phyloP scores from a whole-genome alignment of 768 basidiomycete genomes.

The Russula olivacea region DNA sequence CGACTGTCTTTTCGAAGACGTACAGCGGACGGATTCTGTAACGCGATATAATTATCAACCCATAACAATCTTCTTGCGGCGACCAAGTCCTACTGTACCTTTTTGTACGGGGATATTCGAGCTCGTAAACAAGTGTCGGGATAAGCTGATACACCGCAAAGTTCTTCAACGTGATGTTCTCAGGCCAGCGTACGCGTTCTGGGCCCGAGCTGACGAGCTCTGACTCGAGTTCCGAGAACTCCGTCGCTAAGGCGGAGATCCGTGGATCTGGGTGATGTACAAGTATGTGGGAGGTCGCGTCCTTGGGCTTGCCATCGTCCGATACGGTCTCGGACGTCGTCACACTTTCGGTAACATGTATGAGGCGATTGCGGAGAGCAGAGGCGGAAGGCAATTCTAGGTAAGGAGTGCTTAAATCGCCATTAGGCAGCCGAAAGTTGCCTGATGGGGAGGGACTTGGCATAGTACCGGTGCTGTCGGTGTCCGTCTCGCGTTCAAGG shows the following conservation, averaged over 20 bases:
- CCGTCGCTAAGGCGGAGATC: conserved; percentile 65
- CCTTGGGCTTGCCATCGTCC: conserved; percentile 21
- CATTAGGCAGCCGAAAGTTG: conserved; percentile 43
- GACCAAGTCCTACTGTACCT: conserved; percentile 41
- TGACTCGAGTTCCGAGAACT: conserved; percentile 66
- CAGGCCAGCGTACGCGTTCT: conserved; percentile 66
- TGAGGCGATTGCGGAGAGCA: conserved; percentile 54
- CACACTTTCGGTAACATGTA: conserved; percentile 7
- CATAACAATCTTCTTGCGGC: neutral
- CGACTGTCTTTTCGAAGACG: conserved; percentile 61
- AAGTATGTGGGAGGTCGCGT: conserved; percentile 41
- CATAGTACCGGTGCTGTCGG: conserved; percentile 14
- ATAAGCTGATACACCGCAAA: conserved; percentile 83
- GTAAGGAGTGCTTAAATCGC: conserved; percentile 42
- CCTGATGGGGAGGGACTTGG: conserved; percentile 29
- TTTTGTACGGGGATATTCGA: conserved; percentile 92
- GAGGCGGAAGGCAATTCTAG: conserved; percentile 48
- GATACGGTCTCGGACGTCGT: neutral
- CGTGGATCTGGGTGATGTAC: conserved; percentile 57
- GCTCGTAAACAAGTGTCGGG: conserved; percentile 91
- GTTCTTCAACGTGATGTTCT: conserved; percentile 75
- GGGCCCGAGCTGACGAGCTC: conserved; percentile 75
- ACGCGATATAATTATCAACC: neutral
- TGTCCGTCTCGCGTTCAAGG: conserved; percentile 33
- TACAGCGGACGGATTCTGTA: conserved; percentile 69